phyloP scores from a whole-genome alignment of 768 basidiomycete genomes.

The Russula abietina region DNA sequence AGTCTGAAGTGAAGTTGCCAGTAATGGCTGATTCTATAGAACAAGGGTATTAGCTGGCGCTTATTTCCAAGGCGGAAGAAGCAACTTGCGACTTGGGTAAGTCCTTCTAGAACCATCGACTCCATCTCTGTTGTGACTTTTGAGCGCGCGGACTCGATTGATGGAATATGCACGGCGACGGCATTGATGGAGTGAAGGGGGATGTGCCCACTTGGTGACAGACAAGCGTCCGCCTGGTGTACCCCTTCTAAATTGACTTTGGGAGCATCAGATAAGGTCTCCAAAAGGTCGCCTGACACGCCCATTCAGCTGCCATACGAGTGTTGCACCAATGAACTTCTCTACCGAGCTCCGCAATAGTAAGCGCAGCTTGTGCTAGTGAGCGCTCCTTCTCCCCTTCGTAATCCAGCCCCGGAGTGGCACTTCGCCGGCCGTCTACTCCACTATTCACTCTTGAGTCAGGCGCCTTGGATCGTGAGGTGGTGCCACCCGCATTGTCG shows the following conservation, averaged over 20 bases:
- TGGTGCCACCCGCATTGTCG: conserved; percentile 18
- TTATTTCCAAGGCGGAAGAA: background rate
- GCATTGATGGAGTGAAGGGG: conserved; percentile 70
- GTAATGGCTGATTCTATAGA: conserved; percentile 75
- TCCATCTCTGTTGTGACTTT: conserved; percentile 86
- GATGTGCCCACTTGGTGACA: conserved; percentile 13
- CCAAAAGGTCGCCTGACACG: conserved; percentile 21
- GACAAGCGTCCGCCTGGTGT: background rate
- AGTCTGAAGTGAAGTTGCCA: conserved; percentile 92
- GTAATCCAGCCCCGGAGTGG: conserved; percentile 32
- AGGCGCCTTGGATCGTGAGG: conserved; percentile 4
- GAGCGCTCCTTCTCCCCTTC: conserved; percentile 82
- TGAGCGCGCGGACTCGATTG: conserved; percentile 63
- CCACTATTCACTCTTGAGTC: conserved; percentile 23
- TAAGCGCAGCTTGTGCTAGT: conserved; percentile 91
- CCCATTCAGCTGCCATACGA: background rate
- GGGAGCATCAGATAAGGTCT: background rate
- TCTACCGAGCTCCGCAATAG: conserved; percentile 81
- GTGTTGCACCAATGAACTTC: conserved; percentile 26
- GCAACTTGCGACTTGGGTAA: conserved; percentile 62
- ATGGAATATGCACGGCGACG: conserved; percentile 61
- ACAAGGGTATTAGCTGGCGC: conserved; percentile 8
- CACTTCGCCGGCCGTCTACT: conserved; percentile 15
- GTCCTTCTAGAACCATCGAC: conserved; percentile 75
- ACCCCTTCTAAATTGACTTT: background rate